Evolutionary conservation across 306 rosid genomes (phyloP).

Genomic region (Vigna angularis): DNA sequence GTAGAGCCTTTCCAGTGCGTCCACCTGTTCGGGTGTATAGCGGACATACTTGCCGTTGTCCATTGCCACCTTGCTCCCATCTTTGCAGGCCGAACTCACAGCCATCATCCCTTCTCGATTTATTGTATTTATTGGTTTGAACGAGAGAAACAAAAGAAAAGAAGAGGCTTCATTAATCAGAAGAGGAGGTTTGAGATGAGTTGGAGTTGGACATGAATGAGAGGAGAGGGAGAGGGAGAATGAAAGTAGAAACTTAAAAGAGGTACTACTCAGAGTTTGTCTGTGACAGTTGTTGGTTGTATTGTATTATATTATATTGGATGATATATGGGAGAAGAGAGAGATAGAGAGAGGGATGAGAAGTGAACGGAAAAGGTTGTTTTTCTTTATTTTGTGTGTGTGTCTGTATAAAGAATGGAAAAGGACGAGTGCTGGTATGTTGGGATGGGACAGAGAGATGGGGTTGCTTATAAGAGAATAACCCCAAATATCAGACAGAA

Average conservation of each 20-base stretch:
- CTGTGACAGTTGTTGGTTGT: conserved; percentile 37
- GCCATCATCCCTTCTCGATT: conserved; percentile 71
- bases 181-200: conserved; percentile 6
- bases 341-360: not conserved
- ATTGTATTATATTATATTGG: not conserved
- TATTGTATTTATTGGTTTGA: not conserved
- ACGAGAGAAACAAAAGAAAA: not conserved
- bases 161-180: conserved; percentile 7
- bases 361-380: conserved; percentile 25
- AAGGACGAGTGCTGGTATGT: conserved; percentile 41
- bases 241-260: conserved; percentile 8
- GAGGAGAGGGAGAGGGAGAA: not conserved
- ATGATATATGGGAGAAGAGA: conserved; percentile 14
- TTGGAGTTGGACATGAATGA: not conserved
- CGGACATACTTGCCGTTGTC: conserved; percentile 98
- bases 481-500: conserved; percentile 61
- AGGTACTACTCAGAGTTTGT: conserved; percentile 41
- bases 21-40: conserved; percentile 98
- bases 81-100: conserved; percentile 74
- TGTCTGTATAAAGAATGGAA: conserved; percentile 37
- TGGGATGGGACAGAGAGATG: conserved; percentile 42
- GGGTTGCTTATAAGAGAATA: conserved; percentile 54
- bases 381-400: not conserved
- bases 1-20: conserved; percentile 91
- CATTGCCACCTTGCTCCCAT: conserved; percentile 66